Percentiles rank a stretch among this genome's conserved stretches.
Conservation (phyloP, 768 basidiomycete species). For the Calvatia gigantea region DNA sequence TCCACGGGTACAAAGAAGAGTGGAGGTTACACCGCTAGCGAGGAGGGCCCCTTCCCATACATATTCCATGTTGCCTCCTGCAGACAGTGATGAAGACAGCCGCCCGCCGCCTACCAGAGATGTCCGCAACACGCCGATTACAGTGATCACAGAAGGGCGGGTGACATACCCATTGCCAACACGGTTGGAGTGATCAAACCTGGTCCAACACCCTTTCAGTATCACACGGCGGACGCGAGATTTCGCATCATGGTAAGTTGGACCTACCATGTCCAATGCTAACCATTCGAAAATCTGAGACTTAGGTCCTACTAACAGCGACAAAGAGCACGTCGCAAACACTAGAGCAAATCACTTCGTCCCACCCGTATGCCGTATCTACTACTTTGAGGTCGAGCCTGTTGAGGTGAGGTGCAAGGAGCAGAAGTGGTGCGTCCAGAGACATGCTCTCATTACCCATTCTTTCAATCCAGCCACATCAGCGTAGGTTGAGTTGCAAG, state of each 20-base stretch:
- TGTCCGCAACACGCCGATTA: conserved; percentile 15
- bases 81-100: conserved; percentile 73
- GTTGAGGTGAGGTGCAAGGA: conserved; percentile 80
- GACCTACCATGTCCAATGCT: not conserved
- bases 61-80: conserved; percentile 35
- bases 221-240: conserved; percentile 68
- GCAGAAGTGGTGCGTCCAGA: conserved; percentile 61
- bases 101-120: conserved; percentile 35
- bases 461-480: conserved; percentile 51
- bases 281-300: not conserved
- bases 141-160: conserved; percentile 31
- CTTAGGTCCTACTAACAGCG: conserved; percentile 53
- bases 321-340: conserved; percentile 76
- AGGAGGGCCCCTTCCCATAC: conserved; percentile 15
- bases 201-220: conserved; percentile 58
- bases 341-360: conserved; percentile 76
- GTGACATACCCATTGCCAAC: conserved; percentile 60
- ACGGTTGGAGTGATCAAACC: conserved; percentile 73
- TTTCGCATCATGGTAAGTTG: conserved; percentile 61
- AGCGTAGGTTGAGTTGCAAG: conserved; percentile 65
- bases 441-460: conserved; percentile 17
- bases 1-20: conserved; percentile 30
- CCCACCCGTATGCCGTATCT: conserved; percentile 85
- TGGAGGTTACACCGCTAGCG: conserved; percentile 23
- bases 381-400: conserved; percentile 94